phyloP scores from a whole-genome alignment of 345 rosid genomes.

The Abelmoschus esculentus region DNA sequence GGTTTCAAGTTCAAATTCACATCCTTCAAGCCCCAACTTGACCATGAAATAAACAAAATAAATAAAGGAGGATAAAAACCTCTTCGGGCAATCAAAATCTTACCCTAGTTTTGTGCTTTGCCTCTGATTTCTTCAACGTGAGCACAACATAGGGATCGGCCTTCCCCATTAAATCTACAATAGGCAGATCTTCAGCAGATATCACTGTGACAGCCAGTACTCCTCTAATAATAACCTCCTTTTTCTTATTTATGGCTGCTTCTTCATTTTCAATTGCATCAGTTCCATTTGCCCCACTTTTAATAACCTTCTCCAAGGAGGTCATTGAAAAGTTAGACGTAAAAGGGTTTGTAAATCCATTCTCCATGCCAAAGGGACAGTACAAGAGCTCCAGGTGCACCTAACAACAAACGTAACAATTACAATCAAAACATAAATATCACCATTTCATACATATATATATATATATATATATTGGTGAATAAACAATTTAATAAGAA shows the following conservation, averaged over 20 bases:
- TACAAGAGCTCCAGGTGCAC: constrained; percentile 95
- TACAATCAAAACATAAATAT: background rate
- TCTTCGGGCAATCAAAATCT: constrained; percentile 15
- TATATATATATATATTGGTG: background rate
- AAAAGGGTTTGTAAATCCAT: constrained; percentile 56
- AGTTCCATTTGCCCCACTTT: constrained; percentile 45
- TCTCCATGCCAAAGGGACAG: constrained; percentile 64
- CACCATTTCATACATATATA: background rate
- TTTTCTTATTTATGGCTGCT: constrained; percentile 40
- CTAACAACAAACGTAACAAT: constrained; percentile 28
- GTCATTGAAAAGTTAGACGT: constrained; percentile 53
- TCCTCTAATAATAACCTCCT: constrained; percentile 87
- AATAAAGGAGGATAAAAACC: constrained; percentile 7
- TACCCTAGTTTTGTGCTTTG: constrained; percentile 74
- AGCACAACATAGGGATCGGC: constrained; percentile 89
- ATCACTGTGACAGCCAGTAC: constrained; percentile 80
- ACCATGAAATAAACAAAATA: background rate
- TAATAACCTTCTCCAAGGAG: constrained; percentile 79
- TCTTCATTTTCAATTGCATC: constrained; percentile 47
- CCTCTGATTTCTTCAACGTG: constrained; percentile 79
- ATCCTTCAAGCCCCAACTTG: background rate
- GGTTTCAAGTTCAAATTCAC: background rate
- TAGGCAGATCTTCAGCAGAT: constrained; percentile 90
- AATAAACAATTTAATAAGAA: background rate
- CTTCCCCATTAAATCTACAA: constrained; percentile 81